These are phyloP conservation scores for Pythium vanterpoolii DNA, from an alignment of 352 stramenopile genomes.

Conservation along the genomic window DNA sequence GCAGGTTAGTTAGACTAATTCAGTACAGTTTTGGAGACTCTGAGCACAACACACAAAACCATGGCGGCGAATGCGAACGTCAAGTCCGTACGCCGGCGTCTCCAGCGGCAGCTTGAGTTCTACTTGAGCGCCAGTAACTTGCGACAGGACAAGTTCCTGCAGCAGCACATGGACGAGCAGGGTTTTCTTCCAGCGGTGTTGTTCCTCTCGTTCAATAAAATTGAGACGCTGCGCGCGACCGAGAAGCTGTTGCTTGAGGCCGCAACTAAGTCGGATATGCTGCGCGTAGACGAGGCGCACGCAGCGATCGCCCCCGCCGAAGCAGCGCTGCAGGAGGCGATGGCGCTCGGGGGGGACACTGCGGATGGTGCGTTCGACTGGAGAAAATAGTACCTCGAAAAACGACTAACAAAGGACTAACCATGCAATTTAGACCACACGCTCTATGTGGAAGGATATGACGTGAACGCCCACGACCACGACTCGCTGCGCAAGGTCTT, in stretches of 20 bases:
- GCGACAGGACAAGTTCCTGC: conserved; percentile 77
- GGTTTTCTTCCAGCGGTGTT: conserved; percentile 50
- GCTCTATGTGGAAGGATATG: conserved; percentile 78
- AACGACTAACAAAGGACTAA: neutral
- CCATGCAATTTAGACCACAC: conserved; percentile 36
- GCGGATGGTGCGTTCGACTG: conserved; percentile 6
- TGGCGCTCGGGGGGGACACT: neutral
- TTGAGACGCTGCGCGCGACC: conserved; percentile 53
- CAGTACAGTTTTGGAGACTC: neutral
- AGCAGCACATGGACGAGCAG: conserved; percentile 65
- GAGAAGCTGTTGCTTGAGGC: conserved; percentile 58
- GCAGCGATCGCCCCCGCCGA: conserved; percentile 44
- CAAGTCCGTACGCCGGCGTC: conserved; percentile 65
- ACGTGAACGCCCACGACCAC: conserved; percentile 45
- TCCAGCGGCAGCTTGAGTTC: conserved; percentile 83
- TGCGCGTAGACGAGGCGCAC: conserved; percentile 40
- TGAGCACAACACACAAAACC: neutral
- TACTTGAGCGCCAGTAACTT: conserved; percentile 77
- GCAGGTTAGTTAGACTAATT: conserved; percentile 16
- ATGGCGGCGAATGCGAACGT: conserved; percentile 8
- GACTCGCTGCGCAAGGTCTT: conserved; percentile 61
- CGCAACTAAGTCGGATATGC: conserved; percentile 43
- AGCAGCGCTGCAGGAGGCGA: conserved; percentile 12
- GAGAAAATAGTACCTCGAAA: too few relatives aligned
- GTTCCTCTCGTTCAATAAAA: conserved; percentile 60